Evolutionary conservation across 1,139 yeast genomes (phyloP).

Genomic region (Saccharomycopsis hybrid): DNA sequence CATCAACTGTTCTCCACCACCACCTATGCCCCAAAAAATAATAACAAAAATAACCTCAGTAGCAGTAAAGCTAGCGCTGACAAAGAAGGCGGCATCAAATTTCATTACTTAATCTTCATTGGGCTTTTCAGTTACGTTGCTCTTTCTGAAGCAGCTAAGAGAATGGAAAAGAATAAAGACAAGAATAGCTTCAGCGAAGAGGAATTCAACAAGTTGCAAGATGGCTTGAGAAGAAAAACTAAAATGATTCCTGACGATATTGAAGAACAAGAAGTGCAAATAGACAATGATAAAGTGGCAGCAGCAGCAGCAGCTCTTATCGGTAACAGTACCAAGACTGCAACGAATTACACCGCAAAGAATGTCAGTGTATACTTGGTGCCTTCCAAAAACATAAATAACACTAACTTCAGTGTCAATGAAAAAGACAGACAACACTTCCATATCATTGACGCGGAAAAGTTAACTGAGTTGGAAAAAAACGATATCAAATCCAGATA

Average conservation of each 20-base stretch:
- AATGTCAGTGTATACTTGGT: no score
- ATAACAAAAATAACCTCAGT: no score
- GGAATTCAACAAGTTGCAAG: slow-evolving; percentile 50
- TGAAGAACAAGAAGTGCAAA: neutral
- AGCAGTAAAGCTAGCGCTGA: no score
- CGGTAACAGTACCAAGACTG: neutral
- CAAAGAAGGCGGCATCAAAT: neutral
- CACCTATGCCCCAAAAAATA: no score
- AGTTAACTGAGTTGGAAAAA: slow-evolving; percentile 6
- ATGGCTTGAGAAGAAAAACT: slow-evolving; percentile 50
- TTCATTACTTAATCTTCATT: slow-evolving; percentile 37
- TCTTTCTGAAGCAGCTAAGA: slow-evolving; percentile 45
- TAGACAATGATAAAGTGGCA: no score
- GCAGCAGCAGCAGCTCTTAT: no score
- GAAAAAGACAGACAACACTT: no score
- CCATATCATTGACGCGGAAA: neutral
- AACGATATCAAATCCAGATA: slow-evolving; percentile 8
- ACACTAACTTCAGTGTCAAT: no score
- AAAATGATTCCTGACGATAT: slow-evolving; percentile 32
- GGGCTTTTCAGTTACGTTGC: slow-evolving; percentile 47
- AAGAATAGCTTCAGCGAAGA: slow-evolving; percentile 49
- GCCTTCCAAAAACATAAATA: neutral
- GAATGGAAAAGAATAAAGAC: slow-evolving; percentile 47
- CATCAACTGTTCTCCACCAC: no score
- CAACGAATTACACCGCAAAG: no score